Evolutionary conservation across 495 filamentous ascomycete genomes (phyloP).

Genomic region (Penicillium macrosclerotiorum): DNA sequence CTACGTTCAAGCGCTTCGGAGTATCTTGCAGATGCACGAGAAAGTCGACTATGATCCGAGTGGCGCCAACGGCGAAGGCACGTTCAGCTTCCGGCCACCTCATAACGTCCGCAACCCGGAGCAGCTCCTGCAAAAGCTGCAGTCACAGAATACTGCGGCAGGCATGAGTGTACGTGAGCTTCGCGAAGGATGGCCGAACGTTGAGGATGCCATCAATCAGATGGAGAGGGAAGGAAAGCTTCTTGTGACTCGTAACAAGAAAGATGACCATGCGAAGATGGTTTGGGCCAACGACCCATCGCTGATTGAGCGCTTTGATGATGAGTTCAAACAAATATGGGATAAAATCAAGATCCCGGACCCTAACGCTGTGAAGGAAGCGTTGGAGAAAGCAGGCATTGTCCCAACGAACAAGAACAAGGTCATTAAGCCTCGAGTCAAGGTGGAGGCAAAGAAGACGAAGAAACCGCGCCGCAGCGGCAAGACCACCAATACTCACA

Average conservation of each 20-base stretch:
- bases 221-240: conserved; percentile 78
- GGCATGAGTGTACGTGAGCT: conserved; percentile 82
- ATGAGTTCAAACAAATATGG: conserved; percentile 82
- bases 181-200: conserved; percentile 90
- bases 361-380: conserved; percentile 69
- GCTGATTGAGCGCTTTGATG: conserved; percentile 70
- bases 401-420: conserved; percentile 75
- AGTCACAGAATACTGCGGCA: conserved; percentile 74
- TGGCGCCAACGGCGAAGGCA: conserved; percentile 58
- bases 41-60: conserved; percentile 69
- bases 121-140: conserved; percentile 74
- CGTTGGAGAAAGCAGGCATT: conserved; percentile 68
- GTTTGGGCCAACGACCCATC: conserved; percentile 87
- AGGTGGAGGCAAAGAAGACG: conserved; percentile 57
- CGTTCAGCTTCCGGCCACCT: conserved; percentile 73
- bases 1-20: conserved; percentile 43
- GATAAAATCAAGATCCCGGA: conserved; percentile 74
- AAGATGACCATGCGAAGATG: conserved; percentile 80
- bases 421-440: conserved; percentile 56
- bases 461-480: conserved; percentile 68
- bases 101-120: conserved; percentile 73
- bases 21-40: conserved; percentile 52
- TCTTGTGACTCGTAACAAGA: conserved; percentile 84
- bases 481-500: conserved; percentile 90
- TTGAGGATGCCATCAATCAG: conserved; percentile 69